phyloP scores from a whole-genome alignment of 75 land plant genomes.

The Sequoiadendron giganteum region DNA sequence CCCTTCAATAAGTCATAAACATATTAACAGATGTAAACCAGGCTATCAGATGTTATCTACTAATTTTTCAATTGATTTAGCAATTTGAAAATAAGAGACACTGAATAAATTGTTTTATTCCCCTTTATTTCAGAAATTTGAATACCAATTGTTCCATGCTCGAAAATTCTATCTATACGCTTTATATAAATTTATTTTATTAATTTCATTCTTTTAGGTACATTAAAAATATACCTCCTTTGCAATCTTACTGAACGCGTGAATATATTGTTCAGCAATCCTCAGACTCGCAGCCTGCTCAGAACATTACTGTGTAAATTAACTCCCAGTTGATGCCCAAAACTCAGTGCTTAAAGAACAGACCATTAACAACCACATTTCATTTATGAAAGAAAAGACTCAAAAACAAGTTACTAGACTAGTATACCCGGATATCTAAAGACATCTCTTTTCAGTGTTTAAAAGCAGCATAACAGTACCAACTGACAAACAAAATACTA shows the following conservation, averaged over 20 bases:
- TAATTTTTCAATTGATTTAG: neutral
- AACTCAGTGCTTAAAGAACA: neutral
- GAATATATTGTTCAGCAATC: constrained; percentile 87
- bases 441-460: neutral
- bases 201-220: neutral
- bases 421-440: neutral
- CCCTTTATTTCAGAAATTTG: neutral
- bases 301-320: constrained; percentile 1
- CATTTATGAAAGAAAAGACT: neutral
- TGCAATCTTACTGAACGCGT: constrained; percentile 80
- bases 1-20: constrained; percentile 34
- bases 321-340: neutral
- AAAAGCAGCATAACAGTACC: neutral
- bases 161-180: neutral
- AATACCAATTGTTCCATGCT: neutral
- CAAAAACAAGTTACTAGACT: neutral
- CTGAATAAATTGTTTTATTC: neutral
- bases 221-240: constrained; percentile 60
- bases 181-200: neutral
- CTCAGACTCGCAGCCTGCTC: constrained; percentile 83
- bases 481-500: constrained; percentile 1
- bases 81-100: neutral
- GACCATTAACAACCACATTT: neutral
- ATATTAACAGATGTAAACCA: neutral
- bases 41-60: neutral